Evolutionary conservation across 352 stramenopile genomes (phyloP).

Genomic region (Globisporangium acanthophoron): DNA sequence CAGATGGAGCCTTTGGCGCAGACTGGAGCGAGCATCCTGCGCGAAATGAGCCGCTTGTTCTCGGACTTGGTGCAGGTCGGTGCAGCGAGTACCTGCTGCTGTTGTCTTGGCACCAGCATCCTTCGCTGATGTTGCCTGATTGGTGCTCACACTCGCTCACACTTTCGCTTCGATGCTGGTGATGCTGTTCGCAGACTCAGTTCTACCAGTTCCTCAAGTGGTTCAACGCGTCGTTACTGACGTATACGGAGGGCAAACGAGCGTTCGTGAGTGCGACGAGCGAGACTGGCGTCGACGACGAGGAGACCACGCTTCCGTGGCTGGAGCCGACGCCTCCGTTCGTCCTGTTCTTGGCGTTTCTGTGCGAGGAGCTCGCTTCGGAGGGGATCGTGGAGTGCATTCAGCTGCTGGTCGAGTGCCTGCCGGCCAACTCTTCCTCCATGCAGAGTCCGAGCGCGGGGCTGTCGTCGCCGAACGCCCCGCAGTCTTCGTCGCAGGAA

Average conservation of each 20-base stretch:
- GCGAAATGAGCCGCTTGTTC: conserved; percentile 68
- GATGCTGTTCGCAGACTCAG: conserved; percentile 28
- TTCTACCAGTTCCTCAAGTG: conserved; percentile 82
- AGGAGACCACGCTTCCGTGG: conserved; percentile 43
- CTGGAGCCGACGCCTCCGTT: conserved; percentile 63
- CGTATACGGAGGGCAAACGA: conserved; percentile 68
- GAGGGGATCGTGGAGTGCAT: conserved; percentile 70
- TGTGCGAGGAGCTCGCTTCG: conserved; percentile 58
- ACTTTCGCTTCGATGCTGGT: neutral
- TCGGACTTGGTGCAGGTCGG: conserved; percentile 72
- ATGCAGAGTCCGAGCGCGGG: conserved; percentile 1
- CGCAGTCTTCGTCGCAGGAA: neutral
- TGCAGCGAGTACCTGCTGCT: no score
- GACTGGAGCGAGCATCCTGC: conserved; percentile 54
- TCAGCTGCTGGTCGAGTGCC: conserved; percentile 61
- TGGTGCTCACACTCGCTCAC: neutral
- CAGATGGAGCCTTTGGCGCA: conserved; percentile 77
- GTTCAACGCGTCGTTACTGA: conserved; percentile 59
- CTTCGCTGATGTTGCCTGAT: neutral
- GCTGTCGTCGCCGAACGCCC: neutral
- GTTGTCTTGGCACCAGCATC: no score
- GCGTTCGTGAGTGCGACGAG: conserved; percentile 23
- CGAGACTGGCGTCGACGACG: conserved; percentile 2
- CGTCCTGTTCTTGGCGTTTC: conserved; percentile 59
- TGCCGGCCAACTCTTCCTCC: conserved; percentile 27